Evolutionary conservation across 768 basidiomycete genomes (phyloP), one percentile per base, ranked within the genome.

Genomic region (Lactarius tabidus): DNA sequence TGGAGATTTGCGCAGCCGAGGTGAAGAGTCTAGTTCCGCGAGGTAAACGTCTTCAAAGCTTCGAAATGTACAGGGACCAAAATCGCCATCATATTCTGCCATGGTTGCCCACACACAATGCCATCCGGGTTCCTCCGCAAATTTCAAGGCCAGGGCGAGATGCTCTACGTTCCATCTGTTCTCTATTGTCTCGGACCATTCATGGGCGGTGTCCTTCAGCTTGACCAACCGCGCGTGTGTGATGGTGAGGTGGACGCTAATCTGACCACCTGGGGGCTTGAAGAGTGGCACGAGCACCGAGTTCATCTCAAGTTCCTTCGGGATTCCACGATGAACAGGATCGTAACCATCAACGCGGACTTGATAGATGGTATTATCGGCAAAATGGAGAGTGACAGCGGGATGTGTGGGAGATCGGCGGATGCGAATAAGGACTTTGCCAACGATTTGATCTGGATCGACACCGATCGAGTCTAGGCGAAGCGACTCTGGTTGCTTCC

Each of bases 21-120:
- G 38, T 15, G 60, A 61, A 35, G 63, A 8, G 18, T 39, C 55
- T 18, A 88, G 71, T 80, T 86, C 67, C 83, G 79, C 71, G 85
- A 86, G 64, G 70, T 72, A 70, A 70, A 75, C 61, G 26, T 67
- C 68, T 63, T 69, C 69, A 57, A 68, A 70, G 59, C 55, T 70
- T 38, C 69, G 60, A 36, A 60, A 70, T 35, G 80, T 70, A 69
- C 82, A 84, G 36, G 63, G 72, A 36, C 78, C 79, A 6, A 69
- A 71, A 17, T 67, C 57, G 35, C 75, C 72, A 70, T 85, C 80
- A 64, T 80, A 77, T 66, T 87, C 85, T 28, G 79, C 76, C 65
- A 86, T 77, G 31, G 79, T 80, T n/a, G 85, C 85, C 84, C 84
- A 88, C 39, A 88, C 79, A 73, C 84, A 86, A 64, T 85, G 84